These are phyloP conservation scores for Malus domestica DNA, from an alignment of 306 rosid species.

Conservation along the genomic window ASM211411v1 NC_041792.1:26511907-26512406, in stretches of 20 bases:
- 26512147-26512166: not conserved
- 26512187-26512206: no score
- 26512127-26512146: no score
- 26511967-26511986: not conserved
- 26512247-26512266: no score
- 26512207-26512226: no score
- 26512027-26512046: not conserved
- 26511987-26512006: not conserved
- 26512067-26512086: not conserved
- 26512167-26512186: no score
- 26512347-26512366: no score
- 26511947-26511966: not conserved
- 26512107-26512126: not conserved
- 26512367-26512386: no score
- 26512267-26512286: no score
- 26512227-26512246: no score
- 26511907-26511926: not conserved
- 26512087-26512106: not conserved
- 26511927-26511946: not conserved
- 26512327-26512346: no score
- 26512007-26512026: not conserved
- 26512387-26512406: not conserved
- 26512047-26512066: not conserved
- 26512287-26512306: no score
- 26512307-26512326: no score